Conservation (phyloP, 2,329 filamentous ascomycete genomes). For the Talaromyces verruculosus region DNA sequence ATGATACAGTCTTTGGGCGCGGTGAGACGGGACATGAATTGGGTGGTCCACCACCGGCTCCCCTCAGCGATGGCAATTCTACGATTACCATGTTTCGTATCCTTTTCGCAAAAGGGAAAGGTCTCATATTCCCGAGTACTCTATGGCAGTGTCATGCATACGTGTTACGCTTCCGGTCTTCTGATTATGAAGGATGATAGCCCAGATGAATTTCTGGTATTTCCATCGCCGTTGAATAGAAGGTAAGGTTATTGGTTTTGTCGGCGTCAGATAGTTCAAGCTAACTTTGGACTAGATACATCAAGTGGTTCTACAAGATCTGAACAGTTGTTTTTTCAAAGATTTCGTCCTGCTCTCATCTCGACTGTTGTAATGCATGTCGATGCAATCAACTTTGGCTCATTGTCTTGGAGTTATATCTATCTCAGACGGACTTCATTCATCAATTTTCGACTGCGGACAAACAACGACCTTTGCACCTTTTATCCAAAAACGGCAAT, state of each 20-base stretch:
- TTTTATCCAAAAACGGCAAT: slow-evolving; percentile 4
- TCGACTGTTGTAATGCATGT: background rate
- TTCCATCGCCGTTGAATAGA: background rate
- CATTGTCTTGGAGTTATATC: no score
- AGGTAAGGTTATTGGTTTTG: background rate
- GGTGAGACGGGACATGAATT: background rate
- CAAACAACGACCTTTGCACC: no score
- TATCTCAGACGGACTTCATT: no score
- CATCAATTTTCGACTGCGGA: no score
- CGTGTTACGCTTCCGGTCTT: background rate
- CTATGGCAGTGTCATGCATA: background rate
- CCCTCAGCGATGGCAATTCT: background rate
- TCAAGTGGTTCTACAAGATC: background rate
- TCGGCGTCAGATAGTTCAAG: background rate
- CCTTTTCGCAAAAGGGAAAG: background rate
- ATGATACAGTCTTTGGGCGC: background rate
- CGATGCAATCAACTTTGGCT: background rate
- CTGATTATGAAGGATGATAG: background rate
- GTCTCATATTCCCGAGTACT: background rate
- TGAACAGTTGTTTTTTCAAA: background rate
- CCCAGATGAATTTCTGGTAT: background rate
- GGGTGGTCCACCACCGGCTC: background rate
- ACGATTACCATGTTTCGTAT: background rate
- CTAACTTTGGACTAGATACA: background rate
- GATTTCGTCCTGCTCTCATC: background rate